Percentiles rank a stretch among this genome's conserved stretches.
These are phyloP conservation scores for Arthrobotrys entomopaga DNA, from an alignment of 2,329 filamentous ascomycete species.

Conservation along the genomic window DNA sequence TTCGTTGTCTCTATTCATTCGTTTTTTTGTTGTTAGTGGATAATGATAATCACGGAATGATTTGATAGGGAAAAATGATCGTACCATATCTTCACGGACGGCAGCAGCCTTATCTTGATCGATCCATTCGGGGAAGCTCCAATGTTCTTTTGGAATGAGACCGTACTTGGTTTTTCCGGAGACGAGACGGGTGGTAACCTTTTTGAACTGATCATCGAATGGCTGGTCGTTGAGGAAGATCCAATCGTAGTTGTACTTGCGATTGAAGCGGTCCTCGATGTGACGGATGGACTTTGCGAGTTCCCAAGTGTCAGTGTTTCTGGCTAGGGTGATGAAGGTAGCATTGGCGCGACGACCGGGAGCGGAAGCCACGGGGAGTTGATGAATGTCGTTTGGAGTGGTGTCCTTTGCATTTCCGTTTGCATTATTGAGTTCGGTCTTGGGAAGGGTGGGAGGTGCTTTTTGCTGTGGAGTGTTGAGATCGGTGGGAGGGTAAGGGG, in stretches of 20 bases:
- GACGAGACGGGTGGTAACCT: conserved; percentile 86
- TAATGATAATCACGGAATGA: no score
- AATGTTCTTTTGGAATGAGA: conserved; percentile 88
- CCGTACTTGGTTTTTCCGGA: conserved; percentile 93
- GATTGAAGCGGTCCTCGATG: conserved; percentile 97
- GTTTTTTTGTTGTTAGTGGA: no score
- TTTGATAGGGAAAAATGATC: neutral
- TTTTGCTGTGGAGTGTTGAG: conserved; percentile 26
- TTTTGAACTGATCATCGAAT: conserved; percentile 93
- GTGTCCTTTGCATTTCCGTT: conserved; percentile 25
- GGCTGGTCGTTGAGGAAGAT: conserved; percentile 97
- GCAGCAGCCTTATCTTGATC: conserved; percentile 91
- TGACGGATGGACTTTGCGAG: conserved; percentile 95
- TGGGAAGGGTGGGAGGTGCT: conserved; percentile 47
- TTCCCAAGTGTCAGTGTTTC: conserved; percentile 95
- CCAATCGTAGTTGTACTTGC: conserved; percentile 97
- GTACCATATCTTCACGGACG: conserved; percentile 90
- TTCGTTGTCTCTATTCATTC: conserved; percentile 68
- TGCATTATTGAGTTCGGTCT: conserved; percentile 40
- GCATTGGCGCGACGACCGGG: conserved; percentile 79
- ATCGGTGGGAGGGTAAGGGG: conserved; percentile 15
- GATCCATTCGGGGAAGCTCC: conserved; percentile 96
- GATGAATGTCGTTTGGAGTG: conserved; percentile 58
- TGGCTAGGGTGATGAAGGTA: conserved; percentile 93
- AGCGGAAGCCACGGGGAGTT: conserved; percentile 54